phyloP scores from a whole-genome alignment of 164 flowering plant genomes.

The Liquidambar formosana region DNA sequence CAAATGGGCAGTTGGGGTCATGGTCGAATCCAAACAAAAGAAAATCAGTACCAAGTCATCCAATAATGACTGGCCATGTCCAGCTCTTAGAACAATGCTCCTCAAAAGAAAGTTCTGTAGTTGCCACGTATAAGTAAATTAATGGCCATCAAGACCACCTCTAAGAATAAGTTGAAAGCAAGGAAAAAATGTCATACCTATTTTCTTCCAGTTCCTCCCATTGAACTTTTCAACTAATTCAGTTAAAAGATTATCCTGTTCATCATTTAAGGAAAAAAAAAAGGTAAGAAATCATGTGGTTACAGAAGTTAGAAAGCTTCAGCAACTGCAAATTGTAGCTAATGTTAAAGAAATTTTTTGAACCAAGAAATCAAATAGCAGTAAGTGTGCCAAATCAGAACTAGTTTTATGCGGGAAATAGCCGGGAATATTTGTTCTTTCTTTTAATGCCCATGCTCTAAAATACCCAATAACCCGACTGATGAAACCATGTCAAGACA shows the following conservation, averaged over 20 bases:
- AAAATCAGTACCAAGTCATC: no score
- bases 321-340: background rate
- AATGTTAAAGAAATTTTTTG: no score
- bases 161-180: background rate
- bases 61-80: no score
- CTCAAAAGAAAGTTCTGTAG: background rate
- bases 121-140: background rate
- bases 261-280: background rate
- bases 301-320: background rate
- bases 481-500: no score
- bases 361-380: background rate
- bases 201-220: conserved; percentile 67
- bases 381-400: background rate
- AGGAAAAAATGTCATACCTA: conserved; percentile 37
- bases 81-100: background rate
- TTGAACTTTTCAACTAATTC: conserved; percentile 38
- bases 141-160: background rate
- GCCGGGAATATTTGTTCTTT: no score
- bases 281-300: background rate
- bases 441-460: no score
- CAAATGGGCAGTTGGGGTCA: no score
- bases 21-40: no score
- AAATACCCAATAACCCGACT: no score
- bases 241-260: conserved; percentile 47
- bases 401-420: background rate